Percentiles rank a stretch among this genome's conserved stretches.
phyloP scores from a whole-genome alignment of 106 monocot species.

The Iris macrosiphon region DNA sequence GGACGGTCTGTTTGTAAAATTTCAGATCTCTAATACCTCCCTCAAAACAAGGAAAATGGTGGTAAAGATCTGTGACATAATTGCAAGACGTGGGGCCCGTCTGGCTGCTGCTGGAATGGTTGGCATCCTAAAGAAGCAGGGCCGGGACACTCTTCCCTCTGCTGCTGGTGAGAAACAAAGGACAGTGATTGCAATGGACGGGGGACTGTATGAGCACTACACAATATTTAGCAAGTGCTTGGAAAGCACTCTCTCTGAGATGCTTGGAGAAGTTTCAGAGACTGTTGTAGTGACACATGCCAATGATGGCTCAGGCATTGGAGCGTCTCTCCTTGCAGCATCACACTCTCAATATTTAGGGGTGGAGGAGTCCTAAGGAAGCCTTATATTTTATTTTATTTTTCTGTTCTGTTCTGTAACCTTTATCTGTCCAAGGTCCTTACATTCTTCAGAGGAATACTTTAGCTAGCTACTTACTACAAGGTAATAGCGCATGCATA shows the following conservation, averaged over 20 bases:
- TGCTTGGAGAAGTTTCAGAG: slow-evolving; percentile 45
- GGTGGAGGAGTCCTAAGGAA: slow-evolving; percentile 20
- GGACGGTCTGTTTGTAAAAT: not conserved
- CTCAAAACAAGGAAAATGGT: slow-evolving; percentile 65
- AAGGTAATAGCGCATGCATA: no score
- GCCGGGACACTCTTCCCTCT: slow-evolving; percentile 25
- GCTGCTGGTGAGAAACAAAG: slow-evolving; percentile 9
- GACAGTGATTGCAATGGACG: slow-evolving; percentile 96
- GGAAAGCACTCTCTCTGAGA: slow-evolving; percentile 52
- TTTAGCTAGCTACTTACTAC: no score
- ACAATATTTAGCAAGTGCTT: slow-evolving; percentile 55
- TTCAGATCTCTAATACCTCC: slow-evolving; percentile 53
- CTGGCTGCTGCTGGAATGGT: slow-evolving; percentile 79
- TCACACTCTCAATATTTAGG: slow-evolving; percentile 72
- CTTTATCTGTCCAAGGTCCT: no score
- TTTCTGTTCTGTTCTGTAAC: not conserved
- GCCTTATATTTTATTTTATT: not conserved
- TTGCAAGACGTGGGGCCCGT: slow-evolving; percentile 73
- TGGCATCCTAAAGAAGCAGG: slow-evolving; percentile 90
- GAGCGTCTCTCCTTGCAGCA: slow-evolving; percentile 72
- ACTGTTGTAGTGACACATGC: slow-evolving; percentile 52
- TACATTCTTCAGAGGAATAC: no score
- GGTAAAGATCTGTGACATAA: slow-evolving; percentile 64
- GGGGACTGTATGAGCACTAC: slow-evolving; percentile 91
- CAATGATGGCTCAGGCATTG: slow-evolving; percentile 82